Conservation (phyloP, 225 moss, liverwort and hornwort species). For the Thuidium tamariscinum region DNA sequence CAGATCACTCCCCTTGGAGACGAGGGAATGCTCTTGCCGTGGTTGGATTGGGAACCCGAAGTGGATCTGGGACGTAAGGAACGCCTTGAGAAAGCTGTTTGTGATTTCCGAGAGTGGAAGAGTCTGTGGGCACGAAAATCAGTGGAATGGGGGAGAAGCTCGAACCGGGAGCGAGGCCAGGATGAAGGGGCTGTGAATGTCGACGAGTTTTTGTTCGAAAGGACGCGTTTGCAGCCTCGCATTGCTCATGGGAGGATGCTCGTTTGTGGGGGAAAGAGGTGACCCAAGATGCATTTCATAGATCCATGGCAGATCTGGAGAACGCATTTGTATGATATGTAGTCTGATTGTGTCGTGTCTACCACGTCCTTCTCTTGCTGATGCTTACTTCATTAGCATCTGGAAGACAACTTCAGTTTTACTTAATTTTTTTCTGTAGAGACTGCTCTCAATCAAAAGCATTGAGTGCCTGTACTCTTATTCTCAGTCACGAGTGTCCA, state of each 20-base stretch:
- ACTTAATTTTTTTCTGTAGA: background rate
- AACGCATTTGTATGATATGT: constrained; percentile 20
- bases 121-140: constrained; percentile 52
- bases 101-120: constrained; percentile 46
- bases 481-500: background rate
- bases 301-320: background rate
- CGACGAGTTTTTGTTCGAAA: constrained; percentile 48
- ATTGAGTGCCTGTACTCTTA: background rate
- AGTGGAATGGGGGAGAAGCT: constrained; percentile 46
- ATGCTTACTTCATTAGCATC: background rate
- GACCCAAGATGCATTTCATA: background rate
- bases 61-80: constrained; percentile 46
- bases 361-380: background rate
- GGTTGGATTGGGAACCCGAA: constrained; percentile 60
- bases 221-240: constrained; percentile 39
- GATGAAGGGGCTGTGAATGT: constrained; percentile 51
- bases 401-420: background rate
- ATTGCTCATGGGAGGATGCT: constrained; percentile 48
- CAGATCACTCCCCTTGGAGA: constrained; percentile 30
- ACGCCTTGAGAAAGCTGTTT: constrained; percentile 40
- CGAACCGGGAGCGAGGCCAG: constrained; percentile 38
- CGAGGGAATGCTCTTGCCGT: constrained; percentile 55
- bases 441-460: constrained; percentile 12
- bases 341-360: background rate
- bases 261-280: constrained; percentile 51